A percentile compares a stretch with the other conserved stretches of the same genome.
phyloP scores from a whole-genome alignment of 2,329 filamentous ascomycete species.

The Annulohypoxylon truncatum region DNA sequence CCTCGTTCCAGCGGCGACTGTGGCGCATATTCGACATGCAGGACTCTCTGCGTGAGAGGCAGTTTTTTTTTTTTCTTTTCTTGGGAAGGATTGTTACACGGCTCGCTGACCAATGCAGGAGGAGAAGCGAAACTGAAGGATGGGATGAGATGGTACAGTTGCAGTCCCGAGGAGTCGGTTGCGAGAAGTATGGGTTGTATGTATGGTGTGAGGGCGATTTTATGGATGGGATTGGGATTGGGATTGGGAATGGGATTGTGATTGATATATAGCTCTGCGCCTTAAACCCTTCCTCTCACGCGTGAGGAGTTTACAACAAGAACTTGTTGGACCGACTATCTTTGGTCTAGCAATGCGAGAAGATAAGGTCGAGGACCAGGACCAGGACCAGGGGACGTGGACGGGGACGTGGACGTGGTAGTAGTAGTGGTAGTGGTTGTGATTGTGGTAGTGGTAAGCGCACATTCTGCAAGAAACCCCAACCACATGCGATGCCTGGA shows the following conservation, averaged over 20 bases:
- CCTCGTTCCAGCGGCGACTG: constrained; percentile 45
- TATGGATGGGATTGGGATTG: constrained; percentile 14
- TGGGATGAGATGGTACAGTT: constrained; percentile 35
- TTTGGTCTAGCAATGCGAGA: constrained; percentile 26
- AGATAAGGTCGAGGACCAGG: constrained; percentile 39
- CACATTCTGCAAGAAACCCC: constrained; percentile 26
- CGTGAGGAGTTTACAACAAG: constrained; percentile 28
- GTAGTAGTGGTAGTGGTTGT: neutral
- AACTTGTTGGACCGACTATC: constrained; percentile 26
- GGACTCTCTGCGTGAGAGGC: constrained; percentile 40
- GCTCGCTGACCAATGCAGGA: constrained; percentile 36
- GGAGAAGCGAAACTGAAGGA: constrained; percentile 9
- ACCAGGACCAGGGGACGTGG: constrained; percentile 34
- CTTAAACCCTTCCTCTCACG: constrained; percentile 25
- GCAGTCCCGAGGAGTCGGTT: constrained; percentile 34
- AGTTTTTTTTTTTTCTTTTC: constrained; percentile 26
- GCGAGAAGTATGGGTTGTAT: constrained; percentile 22
- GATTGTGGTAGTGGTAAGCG: neutral
- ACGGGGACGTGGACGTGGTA: neutral
- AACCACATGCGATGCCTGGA: constrained; percentile 32
- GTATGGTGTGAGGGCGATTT: constrained; percentile 29
- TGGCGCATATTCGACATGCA: constrained; percentile 48
- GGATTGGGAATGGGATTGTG: constrained; percentile 24
- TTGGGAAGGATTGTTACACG: constrained; percentile 37
- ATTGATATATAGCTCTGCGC: constrained; percentile 40